Evolutionary conservation across 768 basidiomycete genomes (phyloP).

Genomic region (Mycena rebaudengoi): DNA sequence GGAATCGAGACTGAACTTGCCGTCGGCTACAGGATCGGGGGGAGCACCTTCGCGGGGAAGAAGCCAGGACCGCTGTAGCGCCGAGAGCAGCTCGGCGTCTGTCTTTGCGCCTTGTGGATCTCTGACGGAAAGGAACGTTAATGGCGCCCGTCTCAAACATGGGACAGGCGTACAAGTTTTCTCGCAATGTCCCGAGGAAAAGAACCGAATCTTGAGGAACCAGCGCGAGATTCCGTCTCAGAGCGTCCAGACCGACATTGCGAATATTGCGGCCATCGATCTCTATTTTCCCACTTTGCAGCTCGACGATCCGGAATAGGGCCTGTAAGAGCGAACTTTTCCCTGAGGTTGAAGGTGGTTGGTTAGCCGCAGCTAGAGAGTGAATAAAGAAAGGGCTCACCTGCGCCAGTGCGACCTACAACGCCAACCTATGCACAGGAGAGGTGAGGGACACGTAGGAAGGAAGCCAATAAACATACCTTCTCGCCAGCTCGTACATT

Average conservation of each 20-base stretch:
- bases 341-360: conserved; percentile 36
- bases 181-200: conserved; percentile 59
- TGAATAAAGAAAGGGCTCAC: conserved; percentile 9
- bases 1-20: conserved; percentile 75
- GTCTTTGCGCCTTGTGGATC: conserved; percentile 62
- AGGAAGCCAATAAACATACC: conserved; percentile 5
- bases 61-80: conserved; percentile 68
- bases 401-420: conserved; percentile 53
- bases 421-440: conserved; percentile 47
- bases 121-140: conserved; percentile 35
- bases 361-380: neutral
- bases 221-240: conserved; percentile 64
- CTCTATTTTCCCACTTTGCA: conserved; percentile 62
- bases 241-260: conserved; percentile 60
- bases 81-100: conserved; percentile 69
- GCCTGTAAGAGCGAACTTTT: conserved; percentile 68
- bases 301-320: conserved; percentile 67
- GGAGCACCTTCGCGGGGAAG: conserved; percentile 56
- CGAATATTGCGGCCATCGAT: conserved; percentile 65
- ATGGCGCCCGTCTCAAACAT: neutral
- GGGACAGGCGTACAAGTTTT: conserved; percentile 48
- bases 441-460: neutral
- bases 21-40: conserved; percentile 54
- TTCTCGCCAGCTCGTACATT: conserved; percentile 69
- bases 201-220: conserved; percentile 73